Conservation (phyloP, 768 basidiomycete species). For the Albatrellus ellisii region DNA sequence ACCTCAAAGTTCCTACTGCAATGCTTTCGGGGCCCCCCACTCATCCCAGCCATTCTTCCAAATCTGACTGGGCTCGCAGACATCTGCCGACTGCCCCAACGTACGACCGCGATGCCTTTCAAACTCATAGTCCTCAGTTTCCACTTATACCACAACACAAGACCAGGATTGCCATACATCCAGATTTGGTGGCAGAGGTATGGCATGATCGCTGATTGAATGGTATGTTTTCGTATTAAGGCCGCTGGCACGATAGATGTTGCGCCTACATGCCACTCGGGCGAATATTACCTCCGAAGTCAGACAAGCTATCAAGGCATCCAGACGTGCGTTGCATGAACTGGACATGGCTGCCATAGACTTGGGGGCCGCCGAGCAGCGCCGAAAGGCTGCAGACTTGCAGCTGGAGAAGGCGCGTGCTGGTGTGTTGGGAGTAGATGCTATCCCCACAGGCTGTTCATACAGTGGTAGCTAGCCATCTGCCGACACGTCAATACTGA, state of each 20-base stretch:
- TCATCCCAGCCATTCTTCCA: not conserved
- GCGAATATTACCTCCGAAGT: no score
- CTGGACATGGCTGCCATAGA: constrained; percentile 48
- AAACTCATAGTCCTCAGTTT: no score
- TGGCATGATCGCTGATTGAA: no score
- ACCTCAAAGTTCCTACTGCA: not conserved
- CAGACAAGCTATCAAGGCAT: constrained; percentile 6
- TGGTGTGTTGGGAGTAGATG: constrained; percentile 36
- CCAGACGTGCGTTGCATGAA: constrained; percentile 38
- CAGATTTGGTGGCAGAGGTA: no score
- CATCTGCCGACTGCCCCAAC: no score
- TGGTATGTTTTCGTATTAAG: no score
- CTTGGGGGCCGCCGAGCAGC: constrained; percentile 40
- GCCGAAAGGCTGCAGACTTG: constrained; percentile 41
- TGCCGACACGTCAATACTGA: no score
- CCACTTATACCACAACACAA: no score
- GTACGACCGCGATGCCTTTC: no score
- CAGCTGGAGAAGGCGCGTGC: constrained; percentile 50
- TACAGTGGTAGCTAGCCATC: not conserved
- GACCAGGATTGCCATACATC: no score
- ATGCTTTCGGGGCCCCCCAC: not conserved
- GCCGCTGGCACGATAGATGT: no score
- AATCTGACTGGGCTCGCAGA: not conserved
- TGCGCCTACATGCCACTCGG: no score
- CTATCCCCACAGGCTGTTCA: constrained; percentile 1